phyloP scores from a whole-genome alignment of 2,329 filamentous ascomycete genomes.

The Sphaerulina musiva region DNA sequence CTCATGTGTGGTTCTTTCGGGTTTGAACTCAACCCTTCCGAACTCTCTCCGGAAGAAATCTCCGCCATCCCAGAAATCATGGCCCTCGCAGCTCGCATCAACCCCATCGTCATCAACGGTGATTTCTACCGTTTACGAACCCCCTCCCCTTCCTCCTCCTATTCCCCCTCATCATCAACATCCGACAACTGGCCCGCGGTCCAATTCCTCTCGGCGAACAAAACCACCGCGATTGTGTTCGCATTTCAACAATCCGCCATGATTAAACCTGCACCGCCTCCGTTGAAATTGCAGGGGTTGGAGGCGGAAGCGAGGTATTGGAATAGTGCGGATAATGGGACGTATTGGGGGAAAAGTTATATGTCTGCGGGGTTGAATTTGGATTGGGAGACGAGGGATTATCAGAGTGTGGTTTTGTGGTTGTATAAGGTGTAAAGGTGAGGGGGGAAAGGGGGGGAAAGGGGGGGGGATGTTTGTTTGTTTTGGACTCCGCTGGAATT shows the following conservation, averaged over 20 bases:
- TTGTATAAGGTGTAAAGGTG: no score
- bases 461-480: no score
- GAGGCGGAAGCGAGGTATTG: slow-evolving; percentile 49
- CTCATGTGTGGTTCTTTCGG: slow-evolving; percentile 65
- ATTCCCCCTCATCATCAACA: slow-evolving; percentile 51
- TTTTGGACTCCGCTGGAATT: no score
- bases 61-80: slow-evolving; percentile 51
- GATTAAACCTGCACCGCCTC: slow-evolving; percentile 50
- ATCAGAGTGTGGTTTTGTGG: slow-evolving; percentile 52
- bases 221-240: slow-evolving; percentile 49
- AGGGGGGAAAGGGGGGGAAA: no score
- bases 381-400: slow-evolving; percentile 45
- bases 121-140: slow-evolving; percentile 48
- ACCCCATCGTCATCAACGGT: slow-evolving; percentile 53
- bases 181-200: slow-evolving; percentile 61
- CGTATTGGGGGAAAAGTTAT: slow-evolving; percentile 53
- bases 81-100: slow-evolving; percentile 49
- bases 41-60: slow-evolving; percentile 48
- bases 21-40: slow-evolving; percentile 54
- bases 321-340: slow-evolving; percentile 46
- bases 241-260: slow-evolving; percentile 53
- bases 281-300: slow-evolving; percentile 51
- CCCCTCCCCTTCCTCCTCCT: slow-evolving; percentile 29
- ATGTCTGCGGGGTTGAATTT: slow-evolving; percentile 58
- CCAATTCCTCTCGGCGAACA: slow-evolving; percentile 52